A percentile compares a stretch with the other conserved stretches of the same genome.
Conservation (phyloP, 768 basidiomycete species). For the Mycena leptocephala region DNA sequence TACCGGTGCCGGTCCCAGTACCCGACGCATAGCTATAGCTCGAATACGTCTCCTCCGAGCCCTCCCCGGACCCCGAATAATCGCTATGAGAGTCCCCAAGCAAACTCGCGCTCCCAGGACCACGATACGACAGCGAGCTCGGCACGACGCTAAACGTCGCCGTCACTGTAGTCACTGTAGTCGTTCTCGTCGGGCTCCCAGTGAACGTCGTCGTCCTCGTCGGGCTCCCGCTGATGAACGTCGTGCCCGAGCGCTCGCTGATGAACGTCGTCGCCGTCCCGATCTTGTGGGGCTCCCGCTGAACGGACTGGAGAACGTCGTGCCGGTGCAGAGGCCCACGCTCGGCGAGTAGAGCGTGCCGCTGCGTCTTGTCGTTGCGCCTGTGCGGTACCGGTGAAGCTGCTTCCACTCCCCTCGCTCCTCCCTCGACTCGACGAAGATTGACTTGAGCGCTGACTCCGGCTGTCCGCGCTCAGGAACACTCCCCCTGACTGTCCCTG, state of each 20-base stretch:
- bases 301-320: neutral
- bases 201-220: slow-evolving; percentile 51
- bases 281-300: slow-evolving; percentile 8
- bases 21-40: slow-evolving; percentile 28
- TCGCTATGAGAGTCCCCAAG: slow-evolving; percentile 34
- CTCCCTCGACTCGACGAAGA: neutral
- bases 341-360: slow-evolving; percentile 33
- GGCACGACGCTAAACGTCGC: slow-evolving; percentile 36
- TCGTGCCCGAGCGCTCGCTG: too few relatives aligned
- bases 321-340: slow-evolving; percentile 35
- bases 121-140: slow-evolving; percentile 34
- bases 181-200: slow-evolving; percentile 59
- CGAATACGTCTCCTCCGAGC: slow-evolving; percentile 46
- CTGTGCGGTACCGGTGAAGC: neutral
- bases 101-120: slow-evolving; percentile 33
- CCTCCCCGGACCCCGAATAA: slow-evolving; percentile 50
- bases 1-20: neutral
- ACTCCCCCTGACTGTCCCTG: too few relatives aligned
- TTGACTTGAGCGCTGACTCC: neutral
- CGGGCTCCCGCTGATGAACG: neutral
- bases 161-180: slow-evolving; percentile 34
- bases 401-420: slow-evolving; percentile 29
- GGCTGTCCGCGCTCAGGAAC: slow-evolving; percentile 31
- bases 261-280: slow-evolving; percentile 9
- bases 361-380: neutral